Conservation (phyloP, 2,329 filamentous ascomycete genomes). For the Stagonosporopsis chrysanthemi region DNA sequence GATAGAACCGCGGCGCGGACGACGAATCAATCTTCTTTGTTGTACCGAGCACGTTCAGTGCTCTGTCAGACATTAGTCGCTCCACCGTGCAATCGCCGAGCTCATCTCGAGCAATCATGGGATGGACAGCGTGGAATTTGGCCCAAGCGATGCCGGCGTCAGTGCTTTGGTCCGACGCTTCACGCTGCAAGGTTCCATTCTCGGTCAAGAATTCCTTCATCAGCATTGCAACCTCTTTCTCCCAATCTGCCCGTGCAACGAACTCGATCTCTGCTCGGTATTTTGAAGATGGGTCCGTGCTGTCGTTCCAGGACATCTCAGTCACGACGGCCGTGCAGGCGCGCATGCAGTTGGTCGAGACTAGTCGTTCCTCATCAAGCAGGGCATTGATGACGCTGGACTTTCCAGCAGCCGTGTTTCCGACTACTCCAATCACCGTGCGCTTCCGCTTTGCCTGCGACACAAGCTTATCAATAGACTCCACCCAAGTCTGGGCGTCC, state of each 20-base stretch:
- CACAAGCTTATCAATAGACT: slow-evolving; percentile 53
- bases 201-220: slow-evolving; percentile 58
- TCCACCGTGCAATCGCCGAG: slow-evolving; percentile 49
- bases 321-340: slow-evolving; percentile 70
- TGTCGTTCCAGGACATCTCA: slow-evolving; percentile 65
- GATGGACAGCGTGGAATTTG: slow-evolving; percentile 61
- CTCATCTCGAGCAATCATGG: slow-evolving; percentile 51
- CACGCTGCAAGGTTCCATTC: slow-evolving; percentile 49
- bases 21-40: slow-evolving; percentile 52
- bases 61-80: slow-evolving; percentile 53
- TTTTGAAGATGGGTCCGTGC: slow-evolving; percentile 43
- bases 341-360: slow-evolving; percentile 65
- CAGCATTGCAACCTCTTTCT: slow-evolving; percentile 59
- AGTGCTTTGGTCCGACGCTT: slow-evolving; percentile 53
- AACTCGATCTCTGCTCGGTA: slow-evolving; percentile 68
- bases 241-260: slow-evolving; percentile 61
- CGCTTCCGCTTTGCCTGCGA: slow-evolving; percentile 51
- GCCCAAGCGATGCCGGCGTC: slow-evolving; percentile 60
- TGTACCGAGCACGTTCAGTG: slow-evolving; percentile 58
- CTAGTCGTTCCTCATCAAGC: slow-evolving; percentile 66
- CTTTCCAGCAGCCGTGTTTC: slow-evolving; percentile 69
- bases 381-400: slow-evolving; percentile 69
- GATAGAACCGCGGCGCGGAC: slow-evolving; percentile 54
- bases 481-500: slow-evolving; percentile 52
- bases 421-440: slow-evolving; percentile 65